Percentiles rank a stretch among this genome's conserved stretches.
phyloP scores from a whole-genome alignment of 2,329 filamentous ascomycete genomes.

The Trichoderma aggressivum region DNA sequence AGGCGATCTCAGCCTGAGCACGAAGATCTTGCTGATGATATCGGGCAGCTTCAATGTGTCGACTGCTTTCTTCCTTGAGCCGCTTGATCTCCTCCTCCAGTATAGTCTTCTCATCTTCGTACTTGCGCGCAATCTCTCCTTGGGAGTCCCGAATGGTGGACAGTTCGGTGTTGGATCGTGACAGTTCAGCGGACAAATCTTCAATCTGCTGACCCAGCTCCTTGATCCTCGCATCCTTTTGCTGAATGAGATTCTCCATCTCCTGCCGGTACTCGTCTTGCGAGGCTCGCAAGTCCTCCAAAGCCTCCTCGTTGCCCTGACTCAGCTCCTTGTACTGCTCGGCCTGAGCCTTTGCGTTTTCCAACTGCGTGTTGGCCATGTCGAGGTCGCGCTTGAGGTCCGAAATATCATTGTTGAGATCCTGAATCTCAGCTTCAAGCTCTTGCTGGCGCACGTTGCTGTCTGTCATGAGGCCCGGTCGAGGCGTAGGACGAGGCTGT shows the following conservation, averaged over 20 bases:
- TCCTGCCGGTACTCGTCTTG: constrained; percentile 88
- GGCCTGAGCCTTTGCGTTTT: constrained; percentile 74
- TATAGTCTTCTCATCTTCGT: constrained; percentile 77
- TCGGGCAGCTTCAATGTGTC: constrained; percentile 73
- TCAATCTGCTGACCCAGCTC: constrained; percentile 81
- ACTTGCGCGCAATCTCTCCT: constrained; percentile 65
- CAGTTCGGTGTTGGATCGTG: constrained; percentile 76
- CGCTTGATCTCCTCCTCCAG: constrained; percentile 76
- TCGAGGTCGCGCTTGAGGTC: constrained; percentile 87
- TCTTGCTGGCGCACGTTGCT: constrained; percentile 47
- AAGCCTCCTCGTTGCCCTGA: constrained; percentile 80
- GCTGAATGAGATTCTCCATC: constrained; percentile 68
- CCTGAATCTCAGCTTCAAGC: constrained; percentile 64
- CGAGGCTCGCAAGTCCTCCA: constrained; percentile 73
- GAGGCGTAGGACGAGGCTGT: constrained; percentile 71
- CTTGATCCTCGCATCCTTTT: constrained; percentile 75
- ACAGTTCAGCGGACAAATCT: constrained; percentile 78
- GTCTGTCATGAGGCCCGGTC: constrained; percentile 46
- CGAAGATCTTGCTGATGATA: constrained; percentile 90
- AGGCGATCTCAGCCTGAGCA: constrained; percentile 88
- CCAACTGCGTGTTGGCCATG: constrained; percentile 73
- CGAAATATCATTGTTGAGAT: constrained; percentile 76
- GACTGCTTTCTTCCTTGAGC: constrained; percentile 79
- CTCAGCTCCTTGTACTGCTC: constrained; percentile 89
- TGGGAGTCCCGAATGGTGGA: constrained; percentile 76